phyloP scores from a whole-genome alignment of 306 rosid genomes.

The Prunus mongolica region DNA sequence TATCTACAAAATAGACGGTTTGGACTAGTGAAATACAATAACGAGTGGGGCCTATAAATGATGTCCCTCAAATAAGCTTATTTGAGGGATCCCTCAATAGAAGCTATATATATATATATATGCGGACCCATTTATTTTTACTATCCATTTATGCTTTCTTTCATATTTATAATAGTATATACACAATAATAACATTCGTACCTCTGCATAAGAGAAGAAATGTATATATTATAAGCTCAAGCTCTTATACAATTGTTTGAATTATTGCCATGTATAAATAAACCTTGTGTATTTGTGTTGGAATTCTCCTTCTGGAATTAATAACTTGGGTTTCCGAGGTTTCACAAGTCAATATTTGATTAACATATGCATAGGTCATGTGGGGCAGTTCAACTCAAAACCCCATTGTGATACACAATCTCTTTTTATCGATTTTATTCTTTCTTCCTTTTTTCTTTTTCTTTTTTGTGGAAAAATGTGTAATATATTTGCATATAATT shows the following conservation, averaged over 20 bases:
- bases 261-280: background rate
- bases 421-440: background rate
- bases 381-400: background rate
- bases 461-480: no score
- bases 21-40: no score
- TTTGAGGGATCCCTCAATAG: no score
- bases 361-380: background rate
- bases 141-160: no score
- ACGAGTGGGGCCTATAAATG: no score
- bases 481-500: no score
- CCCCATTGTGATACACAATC: background rate
- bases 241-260: background rate
- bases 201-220: no score
- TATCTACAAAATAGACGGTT: no score
- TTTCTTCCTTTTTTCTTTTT: background rate
- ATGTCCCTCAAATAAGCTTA: no score
- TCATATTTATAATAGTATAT: no score
- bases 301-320: background rate
- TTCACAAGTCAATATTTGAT: background rate
- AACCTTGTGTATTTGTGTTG: background rate
- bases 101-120: no score
- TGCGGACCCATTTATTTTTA: fast-evolving
- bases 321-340: constrained; percentile 4
- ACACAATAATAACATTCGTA: fast-evolving
- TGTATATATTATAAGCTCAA: background rate